phyloP scores from a whole-genome alignment of 139 green algal genomes.

The Tetradesmus obliquus region DNA sequence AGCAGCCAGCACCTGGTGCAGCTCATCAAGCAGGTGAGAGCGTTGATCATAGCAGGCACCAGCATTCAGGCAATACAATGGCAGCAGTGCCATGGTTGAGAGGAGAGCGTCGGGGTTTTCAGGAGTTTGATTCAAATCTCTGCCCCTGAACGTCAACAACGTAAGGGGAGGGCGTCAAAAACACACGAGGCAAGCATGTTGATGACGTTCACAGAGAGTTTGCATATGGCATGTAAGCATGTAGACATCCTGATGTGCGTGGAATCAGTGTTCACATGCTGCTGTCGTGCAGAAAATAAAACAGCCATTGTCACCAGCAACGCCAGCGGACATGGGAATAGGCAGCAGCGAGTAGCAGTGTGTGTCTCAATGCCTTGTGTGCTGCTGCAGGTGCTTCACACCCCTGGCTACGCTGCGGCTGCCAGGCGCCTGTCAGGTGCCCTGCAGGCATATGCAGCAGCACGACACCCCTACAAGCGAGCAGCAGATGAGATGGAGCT shows the following conservation, averaged over 20 bases:
- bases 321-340: neutral
- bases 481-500: conserved; percentile 16
- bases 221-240: too few relatives aligned
- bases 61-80: neutral
- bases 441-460: neutral
- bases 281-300: neutral
- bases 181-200: too few relatives aligned
- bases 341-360: neutral
- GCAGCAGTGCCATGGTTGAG: neutral
- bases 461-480: neutral
- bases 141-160: too few relatives aligned
- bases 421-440: neutral
- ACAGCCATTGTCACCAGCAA: neutral
- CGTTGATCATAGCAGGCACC: neutral
- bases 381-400: conserved; percentile 2
- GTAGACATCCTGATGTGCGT: neutral
- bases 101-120: neutral
- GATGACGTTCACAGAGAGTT: too few relatives aligned
- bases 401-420: neutral
- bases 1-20: neutral
- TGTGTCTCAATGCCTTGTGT: neutral
- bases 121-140: too few relatives aligned
- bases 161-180: too few relatives aligned
- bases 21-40: neutral
- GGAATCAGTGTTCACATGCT: neutral